phyloP scores from a whole-genome alignment of 2,329 filamentous ascomycete species.

The Cadophora luteo-olivacea region DNA sequence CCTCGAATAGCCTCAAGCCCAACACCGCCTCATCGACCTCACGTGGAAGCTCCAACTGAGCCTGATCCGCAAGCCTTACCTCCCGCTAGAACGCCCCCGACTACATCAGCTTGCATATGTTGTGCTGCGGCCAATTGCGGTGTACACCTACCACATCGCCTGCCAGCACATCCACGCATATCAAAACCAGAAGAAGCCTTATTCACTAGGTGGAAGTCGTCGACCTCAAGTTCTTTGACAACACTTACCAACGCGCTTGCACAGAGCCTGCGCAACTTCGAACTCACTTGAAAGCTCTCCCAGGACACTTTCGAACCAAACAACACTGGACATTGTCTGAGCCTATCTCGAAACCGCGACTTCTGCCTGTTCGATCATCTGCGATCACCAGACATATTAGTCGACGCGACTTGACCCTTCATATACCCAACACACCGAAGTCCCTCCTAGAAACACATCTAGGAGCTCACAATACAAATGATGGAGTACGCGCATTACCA shows the following conservation, averaged over 20 bases:
- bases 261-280: constrained; percentile 25
- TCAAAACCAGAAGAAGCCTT: constrained; percentile 54
- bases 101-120: constrained; percentile 66
- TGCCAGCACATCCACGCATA: constrained; percentile 69
- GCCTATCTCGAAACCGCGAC: constrained; percentile 21
- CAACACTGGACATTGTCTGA: constrained; percentile 1
- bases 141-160: constrained; percentile 57
- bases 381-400: constrained; percentile 24
- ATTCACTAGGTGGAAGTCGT: constrained; percentile 39
- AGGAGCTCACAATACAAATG: constrained; percentile 50
- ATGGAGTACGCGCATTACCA: constrained; percentile 82
- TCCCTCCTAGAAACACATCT: constrained; percentile 39
- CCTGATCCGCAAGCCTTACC: constrained; percentile 48
- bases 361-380: constrained; percentile 25
- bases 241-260: constrained; percentile 34
- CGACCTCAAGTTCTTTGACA: constrained; percentile 36
- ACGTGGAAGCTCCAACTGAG: constrained; percentile 41
- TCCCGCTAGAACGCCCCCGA: constrained; percentile 46
- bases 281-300: constrained; percentile 20
- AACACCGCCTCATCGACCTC: constrained; percentile 39
- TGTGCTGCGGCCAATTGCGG: constrained; percentile 60
- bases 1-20: constrained; percentile 41
- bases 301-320: constrained; percentile 9
- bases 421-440: constrained; percentile 9
- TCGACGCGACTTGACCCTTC: constrained; percentile 26